Conservation (phyloP, 2,329 filamentous ascomycete genomes). For the Furcasterigmium furcatum region DNA sequence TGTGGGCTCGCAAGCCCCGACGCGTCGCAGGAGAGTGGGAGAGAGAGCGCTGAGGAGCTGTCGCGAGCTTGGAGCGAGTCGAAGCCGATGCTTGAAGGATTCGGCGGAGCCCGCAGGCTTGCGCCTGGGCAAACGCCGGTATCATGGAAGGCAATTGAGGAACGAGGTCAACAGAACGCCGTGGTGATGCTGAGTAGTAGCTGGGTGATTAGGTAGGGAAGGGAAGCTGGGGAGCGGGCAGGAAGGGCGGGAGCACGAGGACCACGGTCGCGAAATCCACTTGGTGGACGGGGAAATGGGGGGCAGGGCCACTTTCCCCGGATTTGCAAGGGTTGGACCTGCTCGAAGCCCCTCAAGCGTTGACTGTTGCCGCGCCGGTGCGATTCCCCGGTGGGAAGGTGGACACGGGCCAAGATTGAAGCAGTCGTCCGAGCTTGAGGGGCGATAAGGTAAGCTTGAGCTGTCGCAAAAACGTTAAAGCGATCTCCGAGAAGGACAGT, state of each 20-base stretch:
- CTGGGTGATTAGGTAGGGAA: too few species aligned
- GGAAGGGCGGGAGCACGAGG: not conserved
- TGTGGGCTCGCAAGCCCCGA: too few species aligned
- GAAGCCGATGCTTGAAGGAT: slow-evolving; percentile 13
- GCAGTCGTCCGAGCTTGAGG: too few species aligned
- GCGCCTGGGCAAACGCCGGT: slow-evolving; percentile 6
- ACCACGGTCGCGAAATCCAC: not conserved
- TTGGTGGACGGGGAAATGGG: not conserved
- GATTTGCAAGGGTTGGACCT: not conserved
- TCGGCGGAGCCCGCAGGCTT: slow-evolving; percentile 17
- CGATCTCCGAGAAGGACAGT: not conserved
- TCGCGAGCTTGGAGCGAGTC: too few species aligned
- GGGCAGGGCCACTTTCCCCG: not conserved
- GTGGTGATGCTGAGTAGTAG: not conserved
- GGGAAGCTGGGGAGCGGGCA: not conserved
- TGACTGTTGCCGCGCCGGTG: too few species aligned
- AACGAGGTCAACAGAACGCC: not conserved
- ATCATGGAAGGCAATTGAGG: slow-evolving; percentile 6
- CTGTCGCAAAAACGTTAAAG: slow-evolving; percentile 6
- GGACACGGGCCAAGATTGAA: not conserved
- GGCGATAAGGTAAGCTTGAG: too few species aligned
- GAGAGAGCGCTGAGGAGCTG: too few species aligned
- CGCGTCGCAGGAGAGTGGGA: too few species aligned
- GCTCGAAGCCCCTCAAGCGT: not conserved
- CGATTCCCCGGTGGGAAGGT: not conserved